These are phyloP conservation scores for Tetrapisispora nanseiensis DNA, from an alignment of 805 yeast species.

Conservation along the genomic window DNA sequence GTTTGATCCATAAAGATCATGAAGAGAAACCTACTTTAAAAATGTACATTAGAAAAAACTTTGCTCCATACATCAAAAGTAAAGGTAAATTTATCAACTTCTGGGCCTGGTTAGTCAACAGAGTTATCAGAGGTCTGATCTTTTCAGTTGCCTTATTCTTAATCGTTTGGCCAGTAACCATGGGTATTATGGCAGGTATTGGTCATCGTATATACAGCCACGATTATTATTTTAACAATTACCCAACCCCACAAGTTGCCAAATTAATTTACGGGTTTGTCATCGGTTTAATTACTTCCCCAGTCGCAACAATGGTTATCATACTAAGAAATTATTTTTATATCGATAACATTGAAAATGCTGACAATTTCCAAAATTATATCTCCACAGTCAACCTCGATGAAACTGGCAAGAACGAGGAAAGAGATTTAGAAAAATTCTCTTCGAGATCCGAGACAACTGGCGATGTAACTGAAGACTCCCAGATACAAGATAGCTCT, in stretches of 20 bases:
- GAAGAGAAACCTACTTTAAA: background rate
- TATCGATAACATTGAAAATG: conserved; percentile 1
- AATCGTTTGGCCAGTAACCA: conserved; percentile 21
- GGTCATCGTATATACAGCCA: conserved; percentile 12
- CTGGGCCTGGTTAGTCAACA: conserved; percentile 11
- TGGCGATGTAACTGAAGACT: background rate
- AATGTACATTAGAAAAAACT: background rate
- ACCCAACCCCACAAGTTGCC: conserved; percentile 17
- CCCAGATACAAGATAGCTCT: background rate
- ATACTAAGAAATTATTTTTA: conserved; percentile 11
- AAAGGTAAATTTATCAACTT: conserved; percentile 6
- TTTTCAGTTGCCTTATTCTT: conserved; percentile 11
- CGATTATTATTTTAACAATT: conserved; percentile 13
- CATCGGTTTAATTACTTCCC: conserved; percentile 13
- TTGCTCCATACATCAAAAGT: background rate
- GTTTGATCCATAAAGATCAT: background rate
- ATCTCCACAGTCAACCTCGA: background rate
- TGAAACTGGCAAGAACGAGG: background rate
- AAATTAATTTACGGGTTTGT: conserved; percentile 17
- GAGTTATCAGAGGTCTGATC: conserved; percentile 11
- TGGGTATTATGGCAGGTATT: conserved; percentile 20
- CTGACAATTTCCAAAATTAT: background rate
- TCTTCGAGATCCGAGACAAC: background rate
- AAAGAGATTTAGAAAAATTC: conserved; percentile 1
- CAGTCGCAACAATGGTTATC: conserved; percentile 11